Base-by-base conservation (phyloP, 208 protist species). In the Trypanosomatidae sp. region DNA sequence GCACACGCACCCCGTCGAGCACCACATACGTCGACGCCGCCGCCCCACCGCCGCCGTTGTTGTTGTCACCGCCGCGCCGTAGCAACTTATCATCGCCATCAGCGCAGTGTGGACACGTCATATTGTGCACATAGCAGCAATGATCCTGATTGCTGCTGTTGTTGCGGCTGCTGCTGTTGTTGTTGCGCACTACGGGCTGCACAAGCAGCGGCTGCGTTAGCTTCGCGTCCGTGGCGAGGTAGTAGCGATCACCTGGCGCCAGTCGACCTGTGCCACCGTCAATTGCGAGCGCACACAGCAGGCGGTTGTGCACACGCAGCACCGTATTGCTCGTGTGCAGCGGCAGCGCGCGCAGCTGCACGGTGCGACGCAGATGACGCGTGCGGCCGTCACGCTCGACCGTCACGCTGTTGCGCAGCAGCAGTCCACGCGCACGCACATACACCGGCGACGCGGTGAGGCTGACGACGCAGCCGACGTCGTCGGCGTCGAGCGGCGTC, bases 281-380 rank as follows among this genome's bases (percentile, higher is more conserved):
- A 0, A 53, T 40, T n/a, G 39, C 33, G 7, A 91, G 45, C 26
- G 55, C 27, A 33, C 53, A 67, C 33, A 62, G 58, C 32, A 85
- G 44, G 2, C 69, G 65, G 53, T 91, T 91, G 56, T 85, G 67
- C 1, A 87, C n/a, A 46, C 71, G 87, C 42, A 91, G 74, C 30
- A 91, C 65, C 20, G 70, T 68, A 40, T 51, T 48, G 18, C 61
- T 72, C 11, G 11, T 7, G 49, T 91, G 82, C 28, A 91, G 58
- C 3, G 82, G 82, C 39, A 71, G 78, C 13, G 72, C 64, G n/a
- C 37, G 60, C 24, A 91, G 61, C 5, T 43, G 49, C 19, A 91
- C 64, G 8, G 64, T 55, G 38, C 82, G 73, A 16, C 59, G 57
- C 42, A 87, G 49, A 18, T 51, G 53, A n/a, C 62, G 56, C 16